Percentiles rank a stretch among this genome's conserved stretches.
phyloP scores from a whole-genome alignment of 192 early-diverging fungal species.

The Linnemannia hyalina region DNA sequence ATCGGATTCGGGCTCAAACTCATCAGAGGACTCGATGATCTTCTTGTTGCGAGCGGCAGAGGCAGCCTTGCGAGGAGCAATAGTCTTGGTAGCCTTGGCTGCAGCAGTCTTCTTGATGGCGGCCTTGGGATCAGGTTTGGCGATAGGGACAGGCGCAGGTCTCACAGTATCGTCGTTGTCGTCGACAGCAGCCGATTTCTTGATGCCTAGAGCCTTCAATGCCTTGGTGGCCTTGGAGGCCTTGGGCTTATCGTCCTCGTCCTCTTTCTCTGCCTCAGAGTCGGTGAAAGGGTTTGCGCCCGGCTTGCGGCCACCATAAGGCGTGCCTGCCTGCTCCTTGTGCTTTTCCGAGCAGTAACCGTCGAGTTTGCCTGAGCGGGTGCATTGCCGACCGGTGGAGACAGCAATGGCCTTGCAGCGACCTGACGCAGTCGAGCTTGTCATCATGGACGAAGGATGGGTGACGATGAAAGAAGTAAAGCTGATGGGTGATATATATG shows the following conservation, averaged over 20 bases:
- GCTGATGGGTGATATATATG: not conserved
- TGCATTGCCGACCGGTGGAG: constrained; percentile 41
- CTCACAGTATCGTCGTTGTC: not conserved
- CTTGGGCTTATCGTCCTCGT: constrained; percentile 1
- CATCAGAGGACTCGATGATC: constrained; percentile 31
- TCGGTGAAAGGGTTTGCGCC: constrained; percentile 21
- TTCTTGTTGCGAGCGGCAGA: constrained; percentile 7
- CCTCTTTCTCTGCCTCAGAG: constrained; percentile 1
- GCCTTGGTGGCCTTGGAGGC: constrained; percentile 26
- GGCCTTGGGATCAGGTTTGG: not conserved
- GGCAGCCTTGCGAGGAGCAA: constrained; percentile 15
- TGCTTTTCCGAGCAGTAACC: constrained; percentile 53
- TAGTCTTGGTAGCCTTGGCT: constrained; percentile 12
- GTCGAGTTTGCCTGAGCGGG: constrained; percentile 38
- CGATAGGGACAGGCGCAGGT: constrained; percentile 15
- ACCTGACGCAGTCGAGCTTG: not conserved
- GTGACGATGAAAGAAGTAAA: not conserved
- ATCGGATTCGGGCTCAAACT: constrained; percentile 31
- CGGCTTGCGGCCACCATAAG: constrained; percentile 9
- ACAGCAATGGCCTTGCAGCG: constrained; percentile 52
- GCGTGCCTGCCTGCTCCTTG: constrained; percentile 26
- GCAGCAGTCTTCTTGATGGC: constrained; percentile 9
- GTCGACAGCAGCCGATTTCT: constrained; percentile 20
- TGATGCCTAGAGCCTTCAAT: constrained; percentile 15
- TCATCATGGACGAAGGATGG: constrained; percentile 1